These are phyloP conservation scores for Tolypocladium pustulatum DNA, from an alignment of 2,329 filamentous ascomycete species.

Conservation along the genomic window DNA sequence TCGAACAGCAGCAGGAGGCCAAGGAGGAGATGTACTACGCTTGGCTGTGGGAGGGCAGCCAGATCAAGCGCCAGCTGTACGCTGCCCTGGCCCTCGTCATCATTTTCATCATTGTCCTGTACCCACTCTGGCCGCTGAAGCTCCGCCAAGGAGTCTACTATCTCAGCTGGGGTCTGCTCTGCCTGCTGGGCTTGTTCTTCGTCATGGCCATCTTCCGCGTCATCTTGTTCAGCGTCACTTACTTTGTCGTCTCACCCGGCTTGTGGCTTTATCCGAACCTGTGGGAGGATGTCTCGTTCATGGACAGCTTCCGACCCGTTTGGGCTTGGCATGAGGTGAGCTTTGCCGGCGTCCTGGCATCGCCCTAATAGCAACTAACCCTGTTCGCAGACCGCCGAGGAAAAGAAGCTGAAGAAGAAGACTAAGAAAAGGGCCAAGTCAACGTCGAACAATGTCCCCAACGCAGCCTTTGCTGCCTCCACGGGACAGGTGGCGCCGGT, in stretches of 20 bases:
- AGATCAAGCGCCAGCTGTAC: conserved; percentile 90
- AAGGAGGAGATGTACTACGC: conserved; percentile 85
- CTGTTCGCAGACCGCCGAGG: conserved; percentile 7
- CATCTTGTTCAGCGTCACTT: conserved; percentile 87
- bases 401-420: conserved; percentile 22
- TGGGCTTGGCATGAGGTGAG: conserved; percentile 98
- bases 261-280: conserved; percentile 98
- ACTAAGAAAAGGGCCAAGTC: conserved; percentile 48
- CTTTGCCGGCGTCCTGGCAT: not conserved
- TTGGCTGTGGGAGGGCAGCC: conserved; percentile 90
- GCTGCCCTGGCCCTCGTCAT: conserved; percentile 70
- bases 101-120: conserved; percentile 85
- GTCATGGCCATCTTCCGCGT: conserved; percentile 94
- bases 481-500: conserved; percentile 43
- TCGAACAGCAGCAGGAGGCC: conserved; percentile 92
- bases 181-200: conserved; percentile 87
- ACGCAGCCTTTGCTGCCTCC: conserved; percentile 37
- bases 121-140: conserved; percentile 90
- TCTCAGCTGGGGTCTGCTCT: conserved; percentile 85
- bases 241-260: conserved; percentile 74
- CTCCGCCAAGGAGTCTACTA: conserved; percentile 95
- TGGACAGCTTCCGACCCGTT: conserved; percentile 89
- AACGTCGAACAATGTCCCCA: conserved; percentile 18
- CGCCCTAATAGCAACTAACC: not conserved
- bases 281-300: conserved; percentile 97